These are phyloP conservation scores for Suaeda aralocaspica DNA, from an alignment of 148 eudicot species.

Conservation along the genomic window DNA sequence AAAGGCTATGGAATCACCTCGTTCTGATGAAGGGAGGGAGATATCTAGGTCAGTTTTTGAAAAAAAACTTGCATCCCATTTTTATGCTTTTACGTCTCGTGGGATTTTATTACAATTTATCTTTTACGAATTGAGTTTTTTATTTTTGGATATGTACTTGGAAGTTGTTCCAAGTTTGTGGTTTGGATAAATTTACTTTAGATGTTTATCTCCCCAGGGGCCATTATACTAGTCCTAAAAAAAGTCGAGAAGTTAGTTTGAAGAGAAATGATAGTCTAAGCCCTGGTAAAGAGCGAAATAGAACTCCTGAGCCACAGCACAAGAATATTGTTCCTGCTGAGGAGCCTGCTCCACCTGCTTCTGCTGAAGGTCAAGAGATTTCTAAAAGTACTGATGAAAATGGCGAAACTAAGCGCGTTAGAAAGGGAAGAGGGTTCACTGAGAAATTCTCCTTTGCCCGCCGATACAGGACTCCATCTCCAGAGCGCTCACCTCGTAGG, in stretches of 20 bases:
- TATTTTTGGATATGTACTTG: neutral
- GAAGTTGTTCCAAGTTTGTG: neutral
- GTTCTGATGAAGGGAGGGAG: conserved; percentile 32
- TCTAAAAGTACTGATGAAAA: conserved; percentile 66
- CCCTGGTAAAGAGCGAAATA: conserved; percentile 37
- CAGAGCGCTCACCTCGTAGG: conserved; percentile 70
- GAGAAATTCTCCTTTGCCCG: conserved; percentile 73
- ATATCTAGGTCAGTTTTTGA: conserved; percentile 52
- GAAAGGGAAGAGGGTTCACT: conserved; percentile 97
- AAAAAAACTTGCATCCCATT: conserved; percentile 6
- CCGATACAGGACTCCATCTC: conserved; percentile 87
- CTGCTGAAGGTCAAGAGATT: conserved; percentile 31
- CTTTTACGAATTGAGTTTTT: too few relatives aligned
- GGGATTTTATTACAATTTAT: too few relatives aligned
- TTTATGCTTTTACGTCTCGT: neutral
- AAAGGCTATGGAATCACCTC: conserved; percentile 24
- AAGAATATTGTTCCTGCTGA: conserved; percentile 19
- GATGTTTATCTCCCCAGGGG: conserved; percentile 21
- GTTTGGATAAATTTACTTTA: neutral
- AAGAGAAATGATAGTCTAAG: conserved; percentile 41
- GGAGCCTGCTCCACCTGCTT: conserved; percentile 36
- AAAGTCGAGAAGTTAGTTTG: conserved; percentile 31
- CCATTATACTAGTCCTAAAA: conserved; percentile 36
- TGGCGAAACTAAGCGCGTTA: conserved; percentile 76
- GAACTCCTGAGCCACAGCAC: conserved; percentile 28